A percentile compares a stretch with the other conserved stretches of the same genome.
Conservation (phyloP, 495 filamentous ascomycete genomes). For the Aspergillus homomorphus region DNA sequence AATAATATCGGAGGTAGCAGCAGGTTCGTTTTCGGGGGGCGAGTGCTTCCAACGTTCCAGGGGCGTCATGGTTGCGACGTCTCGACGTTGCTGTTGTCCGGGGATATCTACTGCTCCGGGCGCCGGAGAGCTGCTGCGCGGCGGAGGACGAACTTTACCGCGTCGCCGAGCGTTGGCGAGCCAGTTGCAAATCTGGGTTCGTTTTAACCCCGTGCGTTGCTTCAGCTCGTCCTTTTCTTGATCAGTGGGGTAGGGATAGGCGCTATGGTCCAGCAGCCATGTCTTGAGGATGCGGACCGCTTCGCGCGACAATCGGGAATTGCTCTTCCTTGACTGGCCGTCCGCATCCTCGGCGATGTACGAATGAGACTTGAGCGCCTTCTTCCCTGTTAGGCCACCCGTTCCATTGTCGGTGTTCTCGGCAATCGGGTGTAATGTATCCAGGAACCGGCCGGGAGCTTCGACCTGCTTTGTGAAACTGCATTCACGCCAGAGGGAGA, state of each 20-base stretch:
- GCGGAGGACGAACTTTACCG: slow-evolving; percentile 62
- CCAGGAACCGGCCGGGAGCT: slow-evolving; percentile 45
- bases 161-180: slow-evolving; percentile 79
- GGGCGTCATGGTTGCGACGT: slow-evolving; percentile 68
- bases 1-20: slow-evolving; percentile 73
- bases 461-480: slow-evolving; percentile 57
- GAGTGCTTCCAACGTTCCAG: slow-evolving; percentile 84
- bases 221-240: slow-evolving; percentile 74
- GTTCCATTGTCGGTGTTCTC: slow-evolving; percentile 45
- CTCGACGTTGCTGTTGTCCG: slow-evolving; percentile 33
- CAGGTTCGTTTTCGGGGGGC: slow-evolving; percentile 84
- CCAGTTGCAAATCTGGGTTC: slow-evolving; percentile 80
- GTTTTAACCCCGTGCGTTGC: slow-evolving; percentile 66
- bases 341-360: slow-evolving; percentile 39
- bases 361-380: slow-evolving; percentile 40
- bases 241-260: slow-evolving; percentile 79
- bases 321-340: slow-evolving; percentile 51
- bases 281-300: slow-evolving; percentile 71
- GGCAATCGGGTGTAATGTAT: slow-evolving; percentile 49
- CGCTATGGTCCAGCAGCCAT: slow-evolving; percentile 71
- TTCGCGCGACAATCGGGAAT: slow-evolving; percentile 66
- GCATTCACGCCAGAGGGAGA: slow-evolving; percentile 69
- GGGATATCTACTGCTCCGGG: slow-evolving; percentile 68
- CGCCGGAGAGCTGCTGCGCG: slow-evolving; percentile 56
- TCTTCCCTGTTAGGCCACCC: slow-evolving; percentile 37